Evolutionary conservation across 768 basidiomycete genomes (phyloP), one percentile per base, ranked within the genome.

Genomic region (Auriscalpium vulgare): DNA sequence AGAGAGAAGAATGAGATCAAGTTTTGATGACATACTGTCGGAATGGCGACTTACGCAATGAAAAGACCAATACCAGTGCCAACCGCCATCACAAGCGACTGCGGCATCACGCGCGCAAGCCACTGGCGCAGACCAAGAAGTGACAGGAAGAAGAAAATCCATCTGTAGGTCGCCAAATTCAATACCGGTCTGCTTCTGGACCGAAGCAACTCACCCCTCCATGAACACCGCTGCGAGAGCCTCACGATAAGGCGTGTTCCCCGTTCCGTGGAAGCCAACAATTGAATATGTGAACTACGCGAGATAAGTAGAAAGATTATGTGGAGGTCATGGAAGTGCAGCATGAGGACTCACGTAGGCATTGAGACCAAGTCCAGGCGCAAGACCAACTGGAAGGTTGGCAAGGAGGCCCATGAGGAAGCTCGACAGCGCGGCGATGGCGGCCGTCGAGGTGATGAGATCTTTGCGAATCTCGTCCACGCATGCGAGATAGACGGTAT

Each of bases 21-120:
- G 7, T 7, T n/a, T 29, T 29, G 7, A 29, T 7, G 29, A 29
- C 29, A 29, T 29, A 7, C 29, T 29, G 29, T 4, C 29, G 29
- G 50, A 50, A 1, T 8, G 10, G 52, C 45, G 29, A 79, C 83
- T 65, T 63, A 88, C 78, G 90, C 89, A 60, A 94, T 89, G 70
- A 89, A 94, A 16, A 94, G 69, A 57, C 91, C 91, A 63, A 94
- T 92, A 56, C 91, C 91, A 38, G 88, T 82, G 45, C 91, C 91
- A 10, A 91, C 88, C 2, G 91, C 85, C 54, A 91, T 78, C 4
- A 91, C 84, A 29, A 94, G 78, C 3, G 91, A 92, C 60, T 88
- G 87, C 1, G 91, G 91, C 82, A 94, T 92, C 55, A 91, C 80
- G 14, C 91, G 82, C 13, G 86, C 88, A 5, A 94, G 78, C 91